Base-by-base conservation (phyloP, 129 eudicot genomes). In the Helianthus annuus region DNA sequence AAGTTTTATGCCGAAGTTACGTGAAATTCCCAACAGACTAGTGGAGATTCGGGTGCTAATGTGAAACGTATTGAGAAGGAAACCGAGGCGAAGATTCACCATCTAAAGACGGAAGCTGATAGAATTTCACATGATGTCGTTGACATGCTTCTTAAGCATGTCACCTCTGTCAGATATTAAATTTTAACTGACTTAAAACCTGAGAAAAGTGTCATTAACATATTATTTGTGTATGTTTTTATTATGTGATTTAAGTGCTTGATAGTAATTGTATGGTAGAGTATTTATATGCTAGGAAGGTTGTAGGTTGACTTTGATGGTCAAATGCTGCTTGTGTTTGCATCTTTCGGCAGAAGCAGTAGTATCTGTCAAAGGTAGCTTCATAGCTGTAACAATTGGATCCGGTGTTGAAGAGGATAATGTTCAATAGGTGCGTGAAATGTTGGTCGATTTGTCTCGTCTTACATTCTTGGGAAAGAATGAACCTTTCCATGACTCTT, bases 1-100 rank as follows among this genome's bases (percentile, higher is more conserved):
- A 48, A 48, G 4, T 48, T 48, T 48, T 48, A 11, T 48, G 12
- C 15, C 15, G 12, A 12, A 48, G 4, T 0, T 2, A 12, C 12
- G 5, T 48, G 53, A 48, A 48, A 48, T 48, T 2, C 53, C 2
- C 5, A n/a, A 85, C 96, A 89, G 96, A 82, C 83, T 27, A 89
- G 89, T 68, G 96, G 96, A 68, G 92, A 89, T 55, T 89, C 92
- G 14, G 96, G 96, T 78, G 96, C 92, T 62, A 89, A 84, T 32
- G 92, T 89, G 72, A 89, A 89, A 76, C 92, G 96, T 42, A 90
- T 89, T 27, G 96, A 89, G 62, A 76, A 68, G 80, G 96, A 89
- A 79, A 86, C 96, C 0, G 85, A 76, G 17, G 88, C 22, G 55
- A 89, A 84, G 79, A 89, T 89, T 68, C 38, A 78, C 2, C 84